Base-by-base conservation (phyloP, 2,329 filamentous ascomycete genomes). In the Periconia sp. region DNA sequence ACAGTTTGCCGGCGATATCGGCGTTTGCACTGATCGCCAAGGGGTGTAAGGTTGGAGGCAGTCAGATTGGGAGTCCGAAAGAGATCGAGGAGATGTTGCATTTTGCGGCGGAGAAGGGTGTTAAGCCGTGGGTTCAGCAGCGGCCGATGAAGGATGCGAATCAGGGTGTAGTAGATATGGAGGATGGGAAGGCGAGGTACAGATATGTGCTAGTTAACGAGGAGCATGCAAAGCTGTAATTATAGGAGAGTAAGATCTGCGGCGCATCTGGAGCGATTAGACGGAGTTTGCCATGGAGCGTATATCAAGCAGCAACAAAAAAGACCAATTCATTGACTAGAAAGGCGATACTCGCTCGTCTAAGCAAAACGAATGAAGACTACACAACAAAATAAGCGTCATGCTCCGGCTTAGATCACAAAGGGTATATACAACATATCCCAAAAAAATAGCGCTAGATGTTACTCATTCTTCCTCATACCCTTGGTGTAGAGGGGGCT, bases 121-220 rank as follows among this genome's bases (percentile, higher is more conserved):
- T 86, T 25, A 76, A 79, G 67, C 75, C 82, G 1, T 82, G 80
- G 78, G 78, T 90, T 25, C 81, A 89, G 74, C 76, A 75, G 61
- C 71, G 78, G 24, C 74, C 77, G 0, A 74, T 87, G 74, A 78
- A 76, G 36, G 60, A 69, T n/a, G 67, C 63, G 2, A 86, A 86
- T 63, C 58, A 78, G 61, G 75, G 74, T 2, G 67, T 85, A 19
- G 55, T 83, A 13, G 81, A 85, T 48, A 76, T 85, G 72, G 77
- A 80, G 10, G 65, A 67, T 0, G 82, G 82, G 1, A 80, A 81
- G 64, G 77, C 70, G 36, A 65, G 75, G 41, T 78, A 76, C 51
- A 59, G 74, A 24, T 67, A 63, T 44, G 64, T 69, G 24, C 50
- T 69, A 9, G 59, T 65, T 3, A 66, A 68, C 43, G 42, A 51